Base-by-base conservation (phyloP, 2,329 filamentous ascomycete species). In the Trichoderma hamatum region DNA sequence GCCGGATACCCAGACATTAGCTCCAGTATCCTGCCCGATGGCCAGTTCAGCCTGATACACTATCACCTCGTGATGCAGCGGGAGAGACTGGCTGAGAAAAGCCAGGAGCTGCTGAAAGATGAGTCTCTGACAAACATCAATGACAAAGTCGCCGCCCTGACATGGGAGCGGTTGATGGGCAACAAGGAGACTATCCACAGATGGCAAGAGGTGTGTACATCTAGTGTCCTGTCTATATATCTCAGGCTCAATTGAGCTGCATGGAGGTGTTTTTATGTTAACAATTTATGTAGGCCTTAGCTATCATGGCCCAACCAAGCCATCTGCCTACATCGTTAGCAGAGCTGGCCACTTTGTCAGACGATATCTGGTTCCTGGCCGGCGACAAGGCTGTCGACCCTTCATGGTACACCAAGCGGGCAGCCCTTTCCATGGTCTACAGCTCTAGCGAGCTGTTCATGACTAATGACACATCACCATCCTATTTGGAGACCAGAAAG, bases 301-400 rank as follows among this genome's bases (percentile, higher is more conserved):
- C 93, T 4, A 84, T 97, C 71, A 97, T 97, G 92, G 93, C 94
- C 5, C 90, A 96, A 69, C 92, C 93, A 0, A 88, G 86, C 70
- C 91, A 95, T 78, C 86, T 96, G 39, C 88, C 93, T 0, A 82
- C 88, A 10, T 94, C 94, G 0, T 78, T 97, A 3, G 85, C 85
- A 55, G 96, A 98, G 81, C 87, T 99, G 4, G 89, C 91, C 52
- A 84, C 87, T 61, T 88, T 99, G 5, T 87, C 91, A n/a, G 95
- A 97, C 78, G 96, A 99, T 79, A 96, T 99, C 63, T 92, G 92
- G 85, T 94, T 92, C 76, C 87, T 97, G 4, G 88, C 95, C 0
- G 93, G 93, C 62, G 96, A 98, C 79, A 84, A 82, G 26, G 87
- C 90, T 26, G 92, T 97, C 70, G 94, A 98, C 79, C 87, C 88